These are phyloP conservation scores for Poa pratensis DNA, from an alignment of 176 grass and related monocot species.

Conservation along the genomic window DNA sequence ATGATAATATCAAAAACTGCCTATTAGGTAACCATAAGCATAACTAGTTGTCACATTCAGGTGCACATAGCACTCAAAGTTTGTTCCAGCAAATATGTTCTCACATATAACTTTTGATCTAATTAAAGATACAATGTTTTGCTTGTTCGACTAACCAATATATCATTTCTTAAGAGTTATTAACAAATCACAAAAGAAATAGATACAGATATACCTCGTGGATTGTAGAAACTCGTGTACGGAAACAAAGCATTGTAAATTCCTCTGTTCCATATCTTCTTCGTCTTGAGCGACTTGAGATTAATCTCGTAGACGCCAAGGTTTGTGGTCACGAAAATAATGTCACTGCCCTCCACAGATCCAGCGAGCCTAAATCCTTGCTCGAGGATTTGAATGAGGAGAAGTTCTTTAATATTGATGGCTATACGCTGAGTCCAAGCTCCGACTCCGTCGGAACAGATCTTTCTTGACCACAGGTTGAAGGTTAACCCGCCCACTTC, in stretches of 20 bases:
- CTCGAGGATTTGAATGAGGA: not conserved
- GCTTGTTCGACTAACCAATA: no score
- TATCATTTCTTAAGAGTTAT: no score
- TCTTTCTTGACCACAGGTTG: not conserved
- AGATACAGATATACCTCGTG: not conserved
- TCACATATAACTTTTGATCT: no score
- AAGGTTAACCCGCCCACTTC: not conserved
- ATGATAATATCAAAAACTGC: no score
- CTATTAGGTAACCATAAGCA: no score
- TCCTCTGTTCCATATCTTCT: not conserved
- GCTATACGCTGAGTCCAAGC: not conserved
- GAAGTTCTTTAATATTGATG: not conserved
- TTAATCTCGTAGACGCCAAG: not conserved
- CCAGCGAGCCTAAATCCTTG: not conserved
- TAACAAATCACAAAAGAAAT: not conserved
- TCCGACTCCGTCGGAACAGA: not conserved
- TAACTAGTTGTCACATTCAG: no score
- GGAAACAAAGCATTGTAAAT: not conserved
- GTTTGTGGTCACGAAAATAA: not conserved
- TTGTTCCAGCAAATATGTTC: no score
- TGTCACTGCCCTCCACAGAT: not conserved
- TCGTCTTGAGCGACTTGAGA: not conserved
- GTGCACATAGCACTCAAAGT: no score
- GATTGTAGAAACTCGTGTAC: not conserved
- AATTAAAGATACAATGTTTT: no score